Evolutionary conservation across 768 basidiomycete genomes (phyloP), one percentile per base, ranked within the genome.

Genomic region (Amanita jacksonii): DNA sequence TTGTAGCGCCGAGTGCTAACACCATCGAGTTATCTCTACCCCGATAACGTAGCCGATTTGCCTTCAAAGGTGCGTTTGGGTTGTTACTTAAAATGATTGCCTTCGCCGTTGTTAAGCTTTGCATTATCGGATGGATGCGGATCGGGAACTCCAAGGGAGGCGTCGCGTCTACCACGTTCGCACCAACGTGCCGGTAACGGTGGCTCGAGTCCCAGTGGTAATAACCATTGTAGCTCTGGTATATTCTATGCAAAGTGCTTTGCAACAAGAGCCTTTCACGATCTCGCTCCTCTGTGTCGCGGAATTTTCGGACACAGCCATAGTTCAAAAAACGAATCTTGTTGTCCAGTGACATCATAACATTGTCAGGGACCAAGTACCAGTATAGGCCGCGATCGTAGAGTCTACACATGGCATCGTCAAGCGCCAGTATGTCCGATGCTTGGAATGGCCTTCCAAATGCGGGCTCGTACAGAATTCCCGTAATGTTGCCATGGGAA

Each of bases 381-480:
- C 59, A 62, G 16, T 63, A 43, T 16, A 61, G 47, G 8, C 53
- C 56, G 8, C 46, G 52, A 30, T 53, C 52, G 46, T 65, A 57
- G 8, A 68, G 47, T 41, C 49, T 53, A 9, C 59, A 41, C 15
- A 65, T 51, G 3, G 63, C 60, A 3, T 55, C 54, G 28, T 65
- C 64, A 7, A 70, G 52, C 6, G 59, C 50, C 3, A 52, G 35
- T 16, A 56, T 51, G 46, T 69, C 67, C 15, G 54, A 44, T 25
- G 46, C 49, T 30, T 57, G 46, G 8, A 63, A 49, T 25, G 58
- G 42, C 38, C 66, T 52, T 38, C 64, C 65, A 34, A 50, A 45
- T 15, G 65, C 57, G n/a, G 66, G 58, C 41, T 69, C 66, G n/a
- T 53, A 55, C 1, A 66, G 58, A 8, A 66, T 41, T 7, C 66